phyloP scores from a whole-genome alignment of 2,329 filamentous ascomycete genomes.

The Epichloe brachyelytri region DNA sequence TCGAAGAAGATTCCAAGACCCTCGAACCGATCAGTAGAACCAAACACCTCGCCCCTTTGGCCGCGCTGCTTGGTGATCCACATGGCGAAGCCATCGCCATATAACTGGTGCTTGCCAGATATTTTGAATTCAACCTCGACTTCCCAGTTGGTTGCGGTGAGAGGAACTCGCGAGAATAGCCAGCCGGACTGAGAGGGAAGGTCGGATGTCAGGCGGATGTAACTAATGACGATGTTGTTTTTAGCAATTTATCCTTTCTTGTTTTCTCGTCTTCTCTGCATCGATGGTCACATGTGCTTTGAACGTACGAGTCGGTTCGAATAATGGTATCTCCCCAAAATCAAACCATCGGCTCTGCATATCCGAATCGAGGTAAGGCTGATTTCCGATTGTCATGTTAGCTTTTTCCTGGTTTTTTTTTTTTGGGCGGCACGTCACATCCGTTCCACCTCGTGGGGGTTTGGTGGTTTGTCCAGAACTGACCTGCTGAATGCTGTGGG shows the following conservation, averaged over 20 bases:
- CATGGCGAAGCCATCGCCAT: slow-evolving; percentile 93
- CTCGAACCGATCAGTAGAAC: slow-evolving; percentile 77
- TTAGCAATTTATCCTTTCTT: neutral
- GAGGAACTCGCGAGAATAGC: slow-evolving; percentile 84
- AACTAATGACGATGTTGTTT: slow-evolving; percentile 36
- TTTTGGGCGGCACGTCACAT: neutral
- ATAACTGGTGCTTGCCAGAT: slow-evolving; percentile 75
- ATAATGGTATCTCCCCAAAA: slow-evolving; percentile 94
- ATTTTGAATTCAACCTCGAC: slow-evolving; percentile 94
- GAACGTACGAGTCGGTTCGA: slow-evolving; percentile 50
- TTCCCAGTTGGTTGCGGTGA: slow-evolving; percentile 98
- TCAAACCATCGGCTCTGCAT: slow-evolving; percentile 99
- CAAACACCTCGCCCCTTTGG: slow-evolving; percentile 72
- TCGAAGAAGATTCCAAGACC: slow-evolving; percentile 93
- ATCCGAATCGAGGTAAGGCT: slow-evolving; percentile 96
- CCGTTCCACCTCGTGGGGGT: neutral
- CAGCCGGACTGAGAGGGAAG: slow-evolving; percentile 82
- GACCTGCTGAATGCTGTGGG: slow-evolving; percentile 72
- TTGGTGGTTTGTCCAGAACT: slow-evolving; percentile 21
- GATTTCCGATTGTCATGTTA: slow-evolving; percentile 8
- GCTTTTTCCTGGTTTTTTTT: neutral
- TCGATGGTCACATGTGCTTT: neutral
- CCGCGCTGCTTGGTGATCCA: slow-evolving; percentile 95
- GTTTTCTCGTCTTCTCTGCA: neutral
- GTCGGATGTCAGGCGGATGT: slow-evolving; percentile 86